phyloP scores from a whole-genome alignment of 371 early-diverging fungal genomes.

The Blyttiomyces sp. region DNA sequence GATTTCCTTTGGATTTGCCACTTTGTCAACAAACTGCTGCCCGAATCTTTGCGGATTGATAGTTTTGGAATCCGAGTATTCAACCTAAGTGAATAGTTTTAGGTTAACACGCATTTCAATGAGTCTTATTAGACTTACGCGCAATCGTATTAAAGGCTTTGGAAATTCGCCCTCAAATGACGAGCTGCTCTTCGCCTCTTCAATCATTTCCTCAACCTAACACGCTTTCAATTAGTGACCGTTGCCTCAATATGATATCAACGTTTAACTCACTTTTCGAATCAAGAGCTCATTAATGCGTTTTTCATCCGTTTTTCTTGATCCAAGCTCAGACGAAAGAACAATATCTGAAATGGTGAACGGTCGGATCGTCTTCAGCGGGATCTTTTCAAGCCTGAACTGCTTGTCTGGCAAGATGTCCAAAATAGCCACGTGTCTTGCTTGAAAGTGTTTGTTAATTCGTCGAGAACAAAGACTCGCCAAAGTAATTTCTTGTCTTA shows the following conservation, averaged over 20 bases:
- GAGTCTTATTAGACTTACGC: constrained; percentile 37
- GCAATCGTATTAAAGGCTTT: constrained; percentile 73
- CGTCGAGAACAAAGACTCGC: neutral
- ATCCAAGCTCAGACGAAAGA: constrained; percentile 51
- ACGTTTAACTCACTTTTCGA: constrained; percentile 29
- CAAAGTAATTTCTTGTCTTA: constrained; percentile 32
- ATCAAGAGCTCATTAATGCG: constrained; percentile 43
- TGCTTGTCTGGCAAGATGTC: constrained; percentile 53
- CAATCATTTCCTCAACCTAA: constrained; percentile 66
- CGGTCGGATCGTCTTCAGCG: constrained; percentile 83
- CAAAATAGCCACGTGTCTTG: constrained; percentile 72
- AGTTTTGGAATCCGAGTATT: constrained; percentile 76
- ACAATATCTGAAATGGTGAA: constrained; percentile 75
- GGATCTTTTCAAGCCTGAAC: constrained; percentile 69
- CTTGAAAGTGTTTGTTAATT: neutral
- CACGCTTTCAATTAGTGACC: no score
- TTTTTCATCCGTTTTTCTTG: constrained; percentile 17
- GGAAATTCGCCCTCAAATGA: constrained; percentile 53
- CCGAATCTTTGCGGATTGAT: constrained; percentile 87
- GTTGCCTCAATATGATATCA: neutral
- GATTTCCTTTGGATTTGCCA: constrained; percentile 96
- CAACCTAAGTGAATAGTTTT: constrained; percentile 52
- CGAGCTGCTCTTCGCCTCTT: constrained; percentile 62
- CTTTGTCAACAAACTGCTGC: constrained; percentile 70
- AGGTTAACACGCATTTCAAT: neutral